Evolutionary conservation across 306 rosid genomes (phyloP).

Genomic region (Vicia villosa): DNA sequence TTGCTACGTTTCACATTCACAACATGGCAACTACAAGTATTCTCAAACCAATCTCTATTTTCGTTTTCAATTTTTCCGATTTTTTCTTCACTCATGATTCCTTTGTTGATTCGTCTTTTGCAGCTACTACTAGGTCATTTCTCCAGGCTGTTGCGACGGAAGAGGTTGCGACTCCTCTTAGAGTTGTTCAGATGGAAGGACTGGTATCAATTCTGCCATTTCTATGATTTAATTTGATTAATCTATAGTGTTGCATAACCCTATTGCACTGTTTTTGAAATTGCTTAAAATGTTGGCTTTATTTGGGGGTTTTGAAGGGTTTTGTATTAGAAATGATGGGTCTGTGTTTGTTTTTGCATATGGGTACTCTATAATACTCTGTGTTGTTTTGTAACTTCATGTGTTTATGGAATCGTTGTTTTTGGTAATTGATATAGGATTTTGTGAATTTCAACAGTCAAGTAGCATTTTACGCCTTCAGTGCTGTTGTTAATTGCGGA

Average conservation of each 20-base stretch:
- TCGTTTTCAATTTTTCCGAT: neutral
- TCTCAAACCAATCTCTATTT: neutral
- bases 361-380: neutral
- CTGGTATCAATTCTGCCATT: constrained; percentile 51
- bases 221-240: neutral
- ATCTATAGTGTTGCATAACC: neutral
- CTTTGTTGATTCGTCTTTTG: constrained; percentile 24
- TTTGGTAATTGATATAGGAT: neutral
- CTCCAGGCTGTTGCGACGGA: constrained; percentile 90
- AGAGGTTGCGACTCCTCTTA: constrained; percentile 83
- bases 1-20: neutral
- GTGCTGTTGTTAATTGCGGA: neutral
- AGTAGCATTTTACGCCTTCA: neutral
- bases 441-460: neutral
- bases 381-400: constrained; percentile 1
- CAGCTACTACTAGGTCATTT: constrained; percentile 77
- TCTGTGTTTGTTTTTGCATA: constrained; percentile 9
- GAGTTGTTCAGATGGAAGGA: constrained; percentile 95
- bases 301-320: constrained; percentile 14
- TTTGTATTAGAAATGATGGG: constrained; percentile 5
- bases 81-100: neutral
- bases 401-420: neutral
- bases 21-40: constrained; percentile 40
- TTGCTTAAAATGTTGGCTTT: neutral
- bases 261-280: neutral